Percentiles rank a stretch among this genome's conserved stretches.
These are phyloP conservation scores for Austroboletus eburneus DNA, from an alignment of 768 basidiomycete species.

Conservation along the genomic window DNA sequence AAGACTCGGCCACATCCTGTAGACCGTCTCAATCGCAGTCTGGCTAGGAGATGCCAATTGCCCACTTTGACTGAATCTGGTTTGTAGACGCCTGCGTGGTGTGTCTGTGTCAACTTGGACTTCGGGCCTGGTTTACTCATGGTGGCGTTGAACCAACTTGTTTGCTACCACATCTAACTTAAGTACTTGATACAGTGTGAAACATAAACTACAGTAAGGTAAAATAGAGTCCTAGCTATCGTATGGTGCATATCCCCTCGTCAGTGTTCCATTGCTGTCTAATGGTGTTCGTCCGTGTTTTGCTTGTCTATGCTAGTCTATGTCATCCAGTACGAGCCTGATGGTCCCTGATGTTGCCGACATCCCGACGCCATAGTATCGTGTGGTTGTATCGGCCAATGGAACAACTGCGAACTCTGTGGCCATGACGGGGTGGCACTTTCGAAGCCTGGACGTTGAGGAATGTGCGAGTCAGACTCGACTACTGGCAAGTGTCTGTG, in stretches of 20 bases:
- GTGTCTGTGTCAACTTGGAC: constrained; percentile 40
- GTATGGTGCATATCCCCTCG: not conserved
- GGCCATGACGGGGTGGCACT: constrained; percentile 5
- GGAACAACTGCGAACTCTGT: constrained; percentile 1
- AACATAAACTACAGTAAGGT: no score
- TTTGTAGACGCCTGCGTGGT: constrained; percentile 61
- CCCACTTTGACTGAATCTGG: constrained; percentile 59
- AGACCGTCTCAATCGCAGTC: constrained; percentile 10
- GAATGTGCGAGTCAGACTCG: no score
- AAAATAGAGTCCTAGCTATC: not conserved
- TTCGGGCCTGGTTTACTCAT: constrained; percentile 46
- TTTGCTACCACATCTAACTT: not conserved
- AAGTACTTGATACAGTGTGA: no score
- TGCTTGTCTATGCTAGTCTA: no score
- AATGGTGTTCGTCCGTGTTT: no score
- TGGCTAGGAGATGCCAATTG: constrained; percentile 8
- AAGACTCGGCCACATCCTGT: constrained; percentile 88
- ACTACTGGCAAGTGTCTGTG: no score
- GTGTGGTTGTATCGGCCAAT: constrained; percentile 5
- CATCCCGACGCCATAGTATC: not conserved
- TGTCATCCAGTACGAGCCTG: no score
- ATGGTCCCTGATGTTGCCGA: no score
- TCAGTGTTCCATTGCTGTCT: no score
- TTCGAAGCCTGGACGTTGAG: no score
- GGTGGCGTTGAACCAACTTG: not conserved